A percentile compares a stretch with the other conserved stretches of the same genome.
Evolutionary conservation across 805 yeast genomes (phyloP).

Genomic region (Sporopachydermia lactativora): DNA sequence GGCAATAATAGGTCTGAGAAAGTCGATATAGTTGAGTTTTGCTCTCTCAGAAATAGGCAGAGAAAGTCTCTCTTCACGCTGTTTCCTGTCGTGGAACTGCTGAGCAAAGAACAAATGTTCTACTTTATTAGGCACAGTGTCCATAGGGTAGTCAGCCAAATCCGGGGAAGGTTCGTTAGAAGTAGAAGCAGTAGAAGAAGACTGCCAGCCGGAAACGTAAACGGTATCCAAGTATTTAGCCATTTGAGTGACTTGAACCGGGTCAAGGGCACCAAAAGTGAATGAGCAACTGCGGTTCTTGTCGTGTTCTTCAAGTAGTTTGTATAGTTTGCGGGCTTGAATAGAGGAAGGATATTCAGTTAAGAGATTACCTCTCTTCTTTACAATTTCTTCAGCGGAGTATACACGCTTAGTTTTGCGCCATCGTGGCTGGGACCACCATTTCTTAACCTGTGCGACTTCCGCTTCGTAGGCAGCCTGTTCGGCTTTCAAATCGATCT

Average conservation of each 20-base stretch:
- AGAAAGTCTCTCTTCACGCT: conserved; percentile 64
- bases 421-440: conserved; percentile 98
- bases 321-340: conserved; percentile 74
- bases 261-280: conserved; percentile 94
- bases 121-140: conserved; percentile 96
- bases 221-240: conserved; percentile 86
- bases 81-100: conserved; percentile 93
- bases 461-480: conserved; percentile 52
- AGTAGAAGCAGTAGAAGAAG: conserved; percentile 94
- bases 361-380: conserved; percentile 71
- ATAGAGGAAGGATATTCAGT: conserved; percentile 60
- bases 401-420: conserved; percentile 74
- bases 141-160: conserved; percentile 97
- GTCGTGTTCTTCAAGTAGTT: conserved; percentile 58
- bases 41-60: conserved; percentile 51
- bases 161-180: conserved; percentile 98
- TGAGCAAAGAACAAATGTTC: conserved; percentile 96
- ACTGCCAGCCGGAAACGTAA: conserved; percentile 97
- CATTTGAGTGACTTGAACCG: conserved; percentile 93
- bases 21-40: conserved; percentile 65
- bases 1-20: conserved; percentile 87
- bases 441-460: conserved; percentile 57
- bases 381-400: conserved; percentile 77
- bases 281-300: conserved; percentile 59
- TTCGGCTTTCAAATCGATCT: conserved; percentile 45